Evolutionary conservation across 106 monocot genomes (phyloP).

Genomic region (Iris macrosiphon): DNA sequence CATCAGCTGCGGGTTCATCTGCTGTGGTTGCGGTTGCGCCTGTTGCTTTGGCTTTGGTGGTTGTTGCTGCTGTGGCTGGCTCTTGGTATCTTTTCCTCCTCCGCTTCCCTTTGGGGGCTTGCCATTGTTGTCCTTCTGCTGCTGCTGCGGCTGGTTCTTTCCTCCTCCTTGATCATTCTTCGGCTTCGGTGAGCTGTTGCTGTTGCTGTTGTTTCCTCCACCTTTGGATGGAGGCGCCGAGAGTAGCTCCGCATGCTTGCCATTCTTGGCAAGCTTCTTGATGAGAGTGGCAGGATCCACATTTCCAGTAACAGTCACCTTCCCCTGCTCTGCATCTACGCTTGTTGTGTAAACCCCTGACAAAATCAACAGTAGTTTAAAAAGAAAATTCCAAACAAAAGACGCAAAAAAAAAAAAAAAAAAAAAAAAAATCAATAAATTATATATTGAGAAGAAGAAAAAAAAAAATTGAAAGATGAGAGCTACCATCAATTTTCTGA

Average conservation of each 20-base stretch:
- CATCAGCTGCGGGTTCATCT: slow-evolving; percentile 26
- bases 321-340: slow-evolving; percentile 65
- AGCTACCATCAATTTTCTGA: slow-evolving; percentile 57
- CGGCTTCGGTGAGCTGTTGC: background rate
- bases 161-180: too few relatives aligned
- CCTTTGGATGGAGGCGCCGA: slow-evolving; percentile 3
- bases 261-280: slow-evolving; percentile 53
- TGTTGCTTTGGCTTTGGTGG: slow-evolving; percentile 1
- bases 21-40: slow-evolving; percentile 7
- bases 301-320: slow-evolving; percentile 62
- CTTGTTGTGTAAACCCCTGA: slow-evolving; percentile 53
- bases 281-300: slow-evolving; percentile 62
- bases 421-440: background rate
- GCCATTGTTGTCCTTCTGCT: slow-evolving; percentile 14
- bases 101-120: slow-evolving; percentile 19
- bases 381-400: background rate
- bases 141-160: slow-evolving; percentile 3
- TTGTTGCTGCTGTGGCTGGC: background rate
- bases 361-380: slow-evolving; percentile 1
- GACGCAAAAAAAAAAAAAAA: background rate
- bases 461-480: background rate
- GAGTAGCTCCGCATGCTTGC: slow-evolving; percentile 68
- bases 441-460: background rate
- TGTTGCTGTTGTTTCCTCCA: slow-evolving; percentile 4
- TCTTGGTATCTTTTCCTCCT: slow-evolving; percentile 27